Evolutionary conservation across 2,329 filamentous ascomycete species (phyloP), one percentile per base, ranked within the genome.

Genomic region (Hypomyces perniciosus): DNA sequence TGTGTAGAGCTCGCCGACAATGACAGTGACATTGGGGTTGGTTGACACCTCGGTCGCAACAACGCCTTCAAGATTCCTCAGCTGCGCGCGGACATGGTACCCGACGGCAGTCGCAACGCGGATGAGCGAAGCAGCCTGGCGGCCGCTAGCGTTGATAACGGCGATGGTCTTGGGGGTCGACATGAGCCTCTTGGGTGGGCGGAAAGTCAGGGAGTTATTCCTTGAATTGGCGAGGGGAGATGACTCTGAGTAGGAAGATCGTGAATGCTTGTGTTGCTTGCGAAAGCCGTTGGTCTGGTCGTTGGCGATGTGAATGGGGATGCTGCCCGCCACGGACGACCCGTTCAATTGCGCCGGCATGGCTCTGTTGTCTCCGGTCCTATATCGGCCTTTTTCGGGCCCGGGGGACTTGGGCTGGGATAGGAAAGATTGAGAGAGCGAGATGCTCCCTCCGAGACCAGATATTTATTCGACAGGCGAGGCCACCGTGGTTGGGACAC

Each of bases 41-140:
- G 78, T 79, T 33, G 84, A 81, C 38, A 97, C 86, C 69, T 97
- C 93, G 53, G 88, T 84, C 37, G 91, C 90, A 51, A 97, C 89
- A 45, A 96, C 81, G 50, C 90, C 90, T 63, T 93, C 88, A 56
- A 87, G 80, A 62, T 90, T 92, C 63, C 90, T 83, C 68, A 97
- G 79, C 73, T 97, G 93, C 30, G 91, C 93, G 63, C 89, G 88
- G 51, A 99, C 92, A 67, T 86, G 83, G 76, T 93, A 97, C 58
- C 93, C 93, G 50, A 97, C 86, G 54, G 93, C 93, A 41, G 89
- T 89, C 52, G 92, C 92, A 65, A 96, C 90, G 59, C 93, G 87
- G 61, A 96, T 93, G 63, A 99, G 84, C 53, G 91, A 96, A 52
- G 92, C 92, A 57, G 92, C 90, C 76, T 99, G 93, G 62, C 93